These are phyloP conservation scores for Hypholoma sublateritium DNA, from an alignment of 768 basidiomycete genomes.

Conservation along the genomic window DNA sequence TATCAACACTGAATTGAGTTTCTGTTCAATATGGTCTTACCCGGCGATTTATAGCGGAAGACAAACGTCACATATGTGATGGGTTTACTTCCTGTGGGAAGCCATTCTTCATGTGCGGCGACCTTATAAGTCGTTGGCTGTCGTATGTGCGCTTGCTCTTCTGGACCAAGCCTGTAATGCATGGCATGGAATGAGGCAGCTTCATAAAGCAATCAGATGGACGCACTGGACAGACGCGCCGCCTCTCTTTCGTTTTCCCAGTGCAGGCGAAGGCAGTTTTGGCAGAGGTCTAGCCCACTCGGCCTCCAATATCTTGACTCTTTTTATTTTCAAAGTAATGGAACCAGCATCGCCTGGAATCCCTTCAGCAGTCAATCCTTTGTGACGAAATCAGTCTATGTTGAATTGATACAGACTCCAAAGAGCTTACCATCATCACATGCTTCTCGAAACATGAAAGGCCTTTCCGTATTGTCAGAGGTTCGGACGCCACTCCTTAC, in stretches of 20 bases:
- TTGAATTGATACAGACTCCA: no score
- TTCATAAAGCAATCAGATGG: not conserved
- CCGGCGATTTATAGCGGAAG: constrained; percentile 61
- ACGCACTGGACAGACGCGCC: constrained; percentile 49
- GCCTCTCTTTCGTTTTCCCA: constrained; percentile 38
- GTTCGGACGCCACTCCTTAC: constrained; percentile 55
- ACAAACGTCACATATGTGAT: constrained; percentile 63
- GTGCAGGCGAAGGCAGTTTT: constrained; percentile 16
- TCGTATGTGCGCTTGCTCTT: constrained; percentile 38
- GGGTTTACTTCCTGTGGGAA: constrained; percentile 29
- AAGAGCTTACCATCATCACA: constrained; percentile 32
- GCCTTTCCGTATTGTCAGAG: constrained; percentile 49
- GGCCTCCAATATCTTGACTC: constrained; percentile 34
- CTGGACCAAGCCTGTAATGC: constrained; percentile 47
- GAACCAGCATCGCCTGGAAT: constrained; percentile 44
- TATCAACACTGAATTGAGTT: no score
- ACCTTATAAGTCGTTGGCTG: constrained; percentile 54
- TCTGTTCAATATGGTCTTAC: constrained; percentile 28
- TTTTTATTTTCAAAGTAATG: constrained; percentile 51
- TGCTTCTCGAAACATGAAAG: constrained; percentile 57
- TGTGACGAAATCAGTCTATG: not conserved
- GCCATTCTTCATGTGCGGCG: constrained; percentile 41
- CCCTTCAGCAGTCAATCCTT: not conserved
- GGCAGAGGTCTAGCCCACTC: constrained; percentile 44
- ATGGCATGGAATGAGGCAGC: constrained; percentile 7